Evolutionary conservation across 129 eudicot species (phyloP).

Genomic region (Helianthus annuus): DNA sequence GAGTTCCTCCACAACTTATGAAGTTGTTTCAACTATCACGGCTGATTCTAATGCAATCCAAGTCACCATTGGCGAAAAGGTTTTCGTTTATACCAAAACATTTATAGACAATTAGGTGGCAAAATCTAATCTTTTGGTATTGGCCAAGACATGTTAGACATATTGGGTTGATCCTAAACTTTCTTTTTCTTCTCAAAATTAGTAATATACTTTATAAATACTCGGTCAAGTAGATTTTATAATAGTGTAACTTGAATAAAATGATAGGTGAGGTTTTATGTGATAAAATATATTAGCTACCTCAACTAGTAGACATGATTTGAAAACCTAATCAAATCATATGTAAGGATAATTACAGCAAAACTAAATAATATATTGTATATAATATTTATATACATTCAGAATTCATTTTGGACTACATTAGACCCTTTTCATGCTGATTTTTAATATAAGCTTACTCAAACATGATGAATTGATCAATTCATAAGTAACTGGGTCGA

Average conservation of each 20-base stretch:
- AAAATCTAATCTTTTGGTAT: neutral
- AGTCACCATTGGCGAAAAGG: slow-evolving; percentile 68
- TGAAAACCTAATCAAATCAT: too few relatives aligned
- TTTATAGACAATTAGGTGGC: neutral
- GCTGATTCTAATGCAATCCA: slow-evolving; percentile 65
- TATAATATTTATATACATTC: neutral
- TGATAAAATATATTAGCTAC: too few relatives aligned
- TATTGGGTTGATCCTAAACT: neutral
- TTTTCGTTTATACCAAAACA: slow-evolving; percentile 16
- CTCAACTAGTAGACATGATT: too few relatives aligned
- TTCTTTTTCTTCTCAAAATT: neutral
- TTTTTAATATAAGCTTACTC: neutral
- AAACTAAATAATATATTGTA: neutral
- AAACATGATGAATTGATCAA: neutral
- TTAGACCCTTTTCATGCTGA: neutral
- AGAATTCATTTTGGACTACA: neutral
- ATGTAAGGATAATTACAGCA: too few relatives aligned
- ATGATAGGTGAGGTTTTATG: too few relatives aligned
- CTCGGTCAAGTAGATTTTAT: too few relatives aligned
- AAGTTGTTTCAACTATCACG: slow-evolving; percentile 66
- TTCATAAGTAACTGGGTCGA: neutral
- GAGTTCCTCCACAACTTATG: slow-evolving; percentile 56
- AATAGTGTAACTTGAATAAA: too few relatives aligned
- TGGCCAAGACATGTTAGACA: neutral
- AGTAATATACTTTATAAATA: too few relatives aligned